Conservation (phyloP, 1,284 basidiomycete species). For the Naganishia liquefaciens region DNA sequence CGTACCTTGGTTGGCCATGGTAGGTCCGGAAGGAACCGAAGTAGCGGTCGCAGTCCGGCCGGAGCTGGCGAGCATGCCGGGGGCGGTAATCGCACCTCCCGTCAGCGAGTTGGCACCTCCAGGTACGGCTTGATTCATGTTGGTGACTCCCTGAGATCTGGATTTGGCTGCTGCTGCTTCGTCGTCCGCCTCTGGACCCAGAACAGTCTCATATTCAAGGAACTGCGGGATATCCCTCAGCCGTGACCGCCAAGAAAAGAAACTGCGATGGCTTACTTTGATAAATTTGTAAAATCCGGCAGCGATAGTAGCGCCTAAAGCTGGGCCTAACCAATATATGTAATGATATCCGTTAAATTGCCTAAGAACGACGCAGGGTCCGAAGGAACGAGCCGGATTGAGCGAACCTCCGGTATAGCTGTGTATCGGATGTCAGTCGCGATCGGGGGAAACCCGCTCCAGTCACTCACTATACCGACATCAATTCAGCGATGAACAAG, state of each 20-base stretch:
- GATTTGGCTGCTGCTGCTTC: slow-evolving; percentile 9
- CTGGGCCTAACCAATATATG: slow-evolving; percentile 63
- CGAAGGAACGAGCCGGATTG: slow-evolving; percentile 65
- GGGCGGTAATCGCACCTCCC: not conserved
- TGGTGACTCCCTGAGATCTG: too few species aligned
- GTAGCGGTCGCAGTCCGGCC: slow-evolving; percentile 30
- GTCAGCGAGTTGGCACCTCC: slow-evolving; percentile 16
- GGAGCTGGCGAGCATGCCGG: slow-evolving; percentile 10
- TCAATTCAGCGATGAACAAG: slow-evolving; percentile 56
- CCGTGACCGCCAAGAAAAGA: slow-evolving; percentile 44
- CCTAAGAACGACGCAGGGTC: slow-evolving; percentile 67
- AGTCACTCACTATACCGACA: slow-evolving; percentile 45
- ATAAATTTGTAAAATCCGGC: slow-evolving; percentile 62
- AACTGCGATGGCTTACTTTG: slow-evolving; percentile 54
- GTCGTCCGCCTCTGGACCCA: slow-evolving; percentile 34
- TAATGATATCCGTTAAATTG: slow-evolving; percentile 62
- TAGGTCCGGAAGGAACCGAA: slow-evolving; percentile 20
- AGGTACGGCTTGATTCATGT: slow-evolving; percentile 15
- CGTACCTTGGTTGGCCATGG: slow-evolving; percentile 41
- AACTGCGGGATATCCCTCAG: not conserved
- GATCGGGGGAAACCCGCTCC: too few species aligned
- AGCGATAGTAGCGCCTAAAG: slow-evolving; percentile 63
- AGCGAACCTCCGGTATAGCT: slow-evolving; percentile 53
- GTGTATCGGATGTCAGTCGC: not conserved
- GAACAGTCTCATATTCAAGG: too few species aligned